These are phyloP conservation scores for bread wheat (Triticum aestivum) DNA, from an alignment of 176 grass and related monocot genomes.

Conservation along the genomic window DNA sequence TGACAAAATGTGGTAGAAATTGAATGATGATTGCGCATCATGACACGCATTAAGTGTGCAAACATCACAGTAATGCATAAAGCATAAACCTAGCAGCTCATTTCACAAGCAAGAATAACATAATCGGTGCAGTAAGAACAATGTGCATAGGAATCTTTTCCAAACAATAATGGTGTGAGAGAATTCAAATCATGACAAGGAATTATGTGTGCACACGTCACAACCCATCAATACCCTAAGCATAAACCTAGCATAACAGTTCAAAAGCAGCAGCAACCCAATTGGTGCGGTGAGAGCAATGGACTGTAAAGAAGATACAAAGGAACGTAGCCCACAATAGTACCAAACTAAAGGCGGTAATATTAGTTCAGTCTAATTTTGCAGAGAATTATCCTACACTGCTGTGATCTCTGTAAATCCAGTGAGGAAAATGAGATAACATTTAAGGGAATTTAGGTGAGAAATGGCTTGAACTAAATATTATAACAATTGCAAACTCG, in stretches of 20 bases:
- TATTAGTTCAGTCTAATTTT: neutral
- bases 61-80: neutral
- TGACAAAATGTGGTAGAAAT: neutral
- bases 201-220: neutral
- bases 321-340: neutral
- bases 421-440: neutral
- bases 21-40: neutral
- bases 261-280: neutral
- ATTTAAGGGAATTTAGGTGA: neutral
- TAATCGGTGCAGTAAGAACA: neutral
- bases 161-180: neutral
- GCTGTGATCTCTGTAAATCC: neutral
- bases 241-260: neutral
- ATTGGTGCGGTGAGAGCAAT: neutral
- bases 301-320: too few relatives aligned
- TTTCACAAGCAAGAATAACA: neutral
- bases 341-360: neutral
- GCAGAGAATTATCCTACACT: conserved; percentile 1
- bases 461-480: neutral
- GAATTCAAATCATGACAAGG: neutral
- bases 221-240: neutral
- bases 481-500: neutral
- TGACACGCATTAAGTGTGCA: neutral
- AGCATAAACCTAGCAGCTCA: neutral
- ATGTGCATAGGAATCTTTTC: neutral